Conservation (phyloP, 2,329 filamentous ascomycete species). For the Ophiostoma piceae region DNA sequence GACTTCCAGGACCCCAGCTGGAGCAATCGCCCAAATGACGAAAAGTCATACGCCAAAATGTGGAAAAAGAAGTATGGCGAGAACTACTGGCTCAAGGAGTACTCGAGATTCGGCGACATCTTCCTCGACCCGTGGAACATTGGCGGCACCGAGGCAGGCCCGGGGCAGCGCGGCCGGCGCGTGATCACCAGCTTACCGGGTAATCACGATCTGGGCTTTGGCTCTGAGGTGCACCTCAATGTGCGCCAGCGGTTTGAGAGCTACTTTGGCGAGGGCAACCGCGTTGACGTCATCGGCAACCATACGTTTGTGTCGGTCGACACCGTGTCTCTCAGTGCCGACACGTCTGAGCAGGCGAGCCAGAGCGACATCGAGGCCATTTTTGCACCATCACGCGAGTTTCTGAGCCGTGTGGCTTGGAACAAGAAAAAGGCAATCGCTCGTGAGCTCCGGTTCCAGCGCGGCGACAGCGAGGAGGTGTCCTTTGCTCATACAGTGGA, state of each 20-base stretch:
- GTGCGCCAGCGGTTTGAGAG: conserved; percentile 79
- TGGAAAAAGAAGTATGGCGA: conserved; percentile 74
- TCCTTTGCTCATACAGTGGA: conserved; percentile 56
- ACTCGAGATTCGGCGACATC: conserved; percentile 75
- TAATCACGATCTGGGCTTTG: conserved; percentile 93
- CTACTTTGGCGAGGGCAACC: conserved; percentile 87
- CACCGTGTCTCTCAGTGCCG: conserved; percentile 78
- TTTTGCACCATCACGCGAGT: conserved; percentile 70
- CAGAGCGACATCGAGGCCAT: conserved; percentile 55
- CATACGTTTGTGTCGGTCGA: conserved; percentile 94
- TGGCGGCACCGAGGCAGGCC: conserved; percentile 45
- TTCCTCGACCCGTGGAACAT: conserved; percentile 68
- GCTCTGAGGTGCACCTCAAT: conserved; percentile 70
- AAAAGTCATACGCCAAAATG: conserved; percentile 53
- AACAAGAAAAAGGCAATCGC: conserved; percentile 63
- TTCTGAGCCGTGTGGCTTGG: conserved; percentile 61
- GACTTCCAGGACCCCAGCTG: conserved; percentile 56
- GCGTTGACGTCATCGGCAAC: conserved; percentile 86
- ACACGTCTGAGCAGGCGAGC: conserved; percentile 47
- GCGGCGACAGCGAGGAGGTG: conserved; percentile 53
- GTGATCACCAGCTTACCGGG: conserved; percentile 82
- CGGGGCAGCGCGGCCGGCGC: conserved; percentile 64
- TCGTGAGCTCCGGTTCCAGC: conserved; percentile 61
- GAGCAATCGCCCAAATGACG: conserved; percentile 48
- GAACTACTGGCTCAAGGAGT: conserved; percentile 81